Evolutionary conservation across 1,284 basidiomycete species (phyloP).

Genomic region (Tilletia caries): DNA sequence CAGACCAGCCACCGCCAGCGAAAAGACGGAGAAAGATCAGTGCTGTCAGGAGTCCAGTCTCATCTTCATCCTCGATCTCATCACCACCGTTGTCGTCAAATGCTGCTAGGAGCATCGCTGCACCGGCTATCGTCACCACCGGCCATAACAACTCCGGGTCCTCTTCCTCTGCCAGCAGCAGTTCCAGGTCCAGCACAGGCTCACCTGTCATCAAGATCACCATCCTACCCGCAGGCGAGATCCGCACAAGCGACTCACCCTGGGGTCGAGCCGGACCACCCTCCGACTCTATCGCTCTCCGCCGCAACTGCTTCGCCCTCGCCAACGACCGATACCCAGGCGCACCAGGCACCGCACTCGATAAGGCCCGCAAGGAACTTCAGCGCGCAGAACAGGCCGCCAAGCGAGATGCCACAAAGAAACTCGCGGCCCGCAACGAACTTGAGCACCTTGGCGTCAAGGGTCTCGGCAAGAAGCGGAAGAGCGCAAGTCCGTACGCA

Average conservation of each 20-base stretch:
- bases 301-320: constrained; percentile 37
- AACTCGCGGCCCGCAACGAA: constrained; percentile 37
- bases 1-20: background rate
- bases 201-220: background rate
- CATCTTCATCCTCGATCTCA: too few relatives aligned
- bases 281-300: constrained; percentile 6
- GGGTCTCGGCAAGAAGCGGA: constrained; percentile 42
- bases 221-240: background rate
- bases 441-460: constrained; percentile 45
- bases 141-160: too few relatives aligned
- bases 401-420: constrained; percentile 35
- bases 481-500: constrained; percentile 44
- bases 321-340: constrained; percentile 48
- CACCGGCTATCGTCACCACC: background rate
- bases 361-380: constrained; percentile 37
- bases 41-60: background rate
- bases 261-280: background rate
- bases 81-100: too few relatives aligned
- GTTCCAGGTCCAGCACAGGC: background rate
- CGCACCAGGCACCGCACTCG: constrained; percentile 42
- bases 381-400: constrained; percentile 27
- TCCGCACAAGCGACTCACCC: background rate
- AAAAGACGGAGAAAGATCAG: background rate
- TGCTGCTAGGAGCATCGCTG: background rate
- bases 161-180: background rate